Evolutionary conservation across 2,329 filamentous ascomycete species (phyloP), one percentile per base, ranked within the genome.

Genomic region (Orbilia blumenaviensis): DNA sequence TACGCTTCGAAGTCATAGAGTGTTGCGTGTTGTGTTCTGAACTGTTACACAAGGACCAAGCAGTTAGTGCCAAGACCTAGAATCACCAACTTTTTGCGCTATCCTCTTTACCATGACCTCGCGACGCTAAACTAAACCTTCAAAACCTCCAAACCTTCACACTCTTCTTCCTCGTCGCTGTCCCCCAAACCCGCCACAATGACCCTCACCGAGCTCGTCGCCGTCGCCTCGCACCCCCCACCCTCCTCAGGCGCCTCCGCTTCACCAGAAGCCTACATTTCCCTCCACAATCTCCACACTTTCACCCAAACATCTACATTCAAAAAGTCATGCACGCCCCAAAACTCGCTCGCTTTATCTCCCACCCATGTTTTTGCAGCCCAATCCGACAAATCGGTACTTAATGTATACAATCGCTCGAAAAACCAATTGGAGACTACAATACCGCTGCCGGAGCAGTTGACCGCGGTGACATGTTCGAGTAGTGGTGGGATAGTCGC

Each of bases 271-370:
- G 71, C 85, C 1, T 85, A 85, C 34, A 84, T 86, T 62, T 83
- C 86, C 27, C 84, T 87, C 63, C 89, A 94, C 83, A 93, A 97
- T 84, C 90, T 93, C 58, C 93, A 92, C 80, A 93, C 98, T 81
- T 95, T 96, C 84, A 83, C 92, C 67, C 92, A 97, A 83, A 90
- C 93, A 78, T 87, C 93, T 80, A 88, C 90, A 54, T 94, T 95
- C 87, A 98, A 97, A 86, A 98, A 97, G 85, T 96, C 92, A 85
- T 91, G 92, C 14, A 89, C 90, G n/a, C 87, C 90, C 25, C 85
- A 87, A 71, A 92, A 94, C 82, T 91, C 92, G 80, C 85, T 99
- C 66, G 94, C 93, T 29, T 87, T 94, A 79, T 96, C 88, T 83
- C 86, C 88, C 48, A 90, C 90, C 18, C 95, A 99, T 82, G 87